Conservation (phyloP, 2,329 filamentous ascomycete genomes). For the Trichoderma simmonsii region DNA sequence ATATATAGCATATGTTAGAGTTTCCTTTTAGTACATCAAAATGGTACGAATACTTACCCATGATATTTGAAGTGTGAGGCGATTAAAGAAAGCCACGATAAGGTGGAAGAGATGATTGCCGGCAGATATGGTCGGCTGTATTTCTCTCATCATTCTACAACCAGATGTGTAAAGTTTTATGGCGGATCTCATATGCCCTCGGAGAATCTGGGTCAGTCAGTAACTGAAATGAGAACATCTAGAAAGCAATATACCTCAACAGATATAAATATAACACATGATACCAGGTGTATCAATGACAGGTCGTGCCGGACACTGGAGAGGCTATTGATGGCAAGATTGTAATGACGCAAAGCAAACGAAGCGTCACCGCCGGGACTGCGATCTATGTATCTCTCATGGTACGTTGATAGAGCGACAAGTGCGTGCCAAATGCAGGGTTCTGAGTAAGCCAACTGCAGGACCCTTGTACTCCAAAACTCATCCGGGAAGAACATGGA, state of each 20-base stretch:
- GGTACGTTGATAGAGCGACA: not conserved
- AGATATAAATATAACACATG: not conserved
- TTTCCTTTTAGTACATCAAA: not conserved
- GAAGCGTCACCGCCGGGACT: not conserved
- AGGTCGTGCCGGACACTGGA: not conserved
- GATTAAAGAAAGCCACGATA: not conserved
- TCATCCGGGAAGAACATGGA: not conserved
- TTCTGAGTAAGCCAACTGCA: not conserved
- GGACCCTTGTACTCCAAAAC: not conserved
- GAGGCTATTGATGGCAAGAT: not conserved
- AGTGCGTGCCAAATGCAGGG: not conserved
- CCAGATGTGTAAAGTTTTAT: not conserved
- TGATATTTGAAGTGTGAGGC: not conserved
- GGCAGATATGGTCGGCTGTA: not conserved
- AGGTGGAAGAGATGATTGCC: not conserved
- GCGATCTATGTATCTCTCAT: not conserved
- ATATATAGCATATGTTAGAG: not conserved
- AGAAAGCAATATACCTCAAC: not conserved
- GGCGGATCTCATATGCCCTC: not conserved
- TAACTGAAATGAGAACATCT: not conserved
- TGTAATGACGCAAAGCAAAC: not conserved
- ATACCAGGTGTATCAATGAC: not conserved
- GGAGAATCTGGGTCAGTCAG: not conserved
- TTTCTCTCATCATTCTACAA: not conserved
- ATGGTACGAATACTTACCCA: not conserved